A percentile compares a stretch with the other conserved stretches of the same genome.
phyloP scores from a whole-genome alignment of 352 stramenopile genomes.

The Phytophthora pluvialis region DNA sequence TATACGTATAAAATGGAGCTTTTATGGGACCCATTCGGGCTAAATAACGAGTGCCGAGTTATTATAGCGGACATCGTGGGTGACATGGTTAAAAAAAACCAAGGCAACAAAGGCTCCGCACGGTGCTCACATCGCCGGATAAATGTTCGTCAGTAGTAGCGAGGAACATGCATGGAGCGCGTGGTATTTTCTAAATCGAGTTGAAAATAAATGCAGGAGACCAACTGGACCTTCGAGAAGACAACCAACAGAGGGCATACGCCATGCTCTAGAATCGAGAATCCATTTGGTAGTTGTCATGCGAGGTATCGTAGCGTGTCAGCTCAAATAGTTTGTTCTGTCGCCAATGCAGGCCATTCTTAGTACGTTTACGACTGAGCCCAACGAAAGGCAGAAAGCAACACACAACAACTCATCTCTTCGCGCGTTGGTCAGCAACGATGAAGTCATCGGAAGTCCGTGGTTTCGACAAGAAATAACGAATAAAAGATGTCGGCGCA shows the following conservation, averaged over 20 bases:
- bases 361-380: neutral
- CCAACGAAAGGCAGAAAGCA: neutral
- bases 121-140: constrained; percentile 9
- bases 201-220: neutral
- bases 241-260: constrained; percentile 1
- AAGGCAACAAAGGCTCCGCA: too few species aligned
- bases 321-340: neutral
- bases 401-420: neutral
- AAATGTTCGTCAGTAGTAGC: constrained; percentile 1
- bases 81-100: neutral
- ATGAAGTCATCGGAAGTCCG: neutral
- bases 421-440: neutral
- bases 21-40: too few species aligned
- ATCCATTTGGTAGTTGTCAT: neutral
- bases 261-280: neutral
- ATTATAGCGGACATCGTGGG: neutral
- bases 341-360: neutral
- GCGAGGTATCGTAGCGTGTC: neutral
- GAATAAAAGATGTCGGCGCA: too few species aligned
- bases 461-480: neutral
- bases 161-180: neutral
- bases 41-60: too few species aligned
- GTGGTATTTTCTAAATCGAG: neutral
- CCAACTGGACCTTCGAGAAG: constrained; percentile 2
- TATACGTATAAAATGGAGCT: too few species aligned